Percentiles rank a stretch among this genome's conserved stretches.
phyloP scores from a whole-genome alignment of 2,329 filamentous ascomycete species.

The Pestalotiopsis sp. region DNA sequence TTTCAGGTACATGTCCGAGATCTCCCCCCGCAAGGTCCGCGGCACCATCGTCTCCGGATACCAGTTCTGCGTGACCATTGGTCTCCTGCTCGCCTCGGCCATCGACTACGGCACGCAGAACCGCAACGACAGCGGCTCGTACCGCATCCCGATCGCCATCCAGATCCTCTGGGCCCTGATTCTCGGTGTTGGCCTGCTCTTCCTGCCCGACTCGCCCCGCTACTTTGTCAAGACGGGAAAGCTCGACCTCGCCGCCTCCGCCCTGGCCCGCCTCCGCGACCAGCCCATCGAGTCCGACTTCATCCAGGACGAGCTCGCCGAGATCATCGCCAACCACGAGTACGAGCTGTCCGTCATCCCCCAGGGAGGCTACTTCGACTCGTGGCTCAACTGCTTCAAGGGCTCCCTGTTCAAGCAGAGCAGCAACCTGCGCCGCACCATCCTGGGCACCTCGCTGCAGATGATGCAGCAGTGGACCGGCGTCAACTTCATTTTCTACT shows the following conservation, averaged over 20 bases:
- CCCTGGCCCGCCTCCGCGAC: constrained; percentile 70
- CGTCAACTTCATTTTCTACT: constrained; percentile 77
- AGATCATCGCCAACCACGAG: constrained; percentile 87
- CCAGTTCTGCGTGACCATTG: constrained; percentile 81
- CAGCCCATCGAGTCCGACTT: constrained; percentile 72
- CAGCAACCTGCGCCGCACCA: constrained; percentile 67
- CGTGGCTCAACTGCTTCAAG: constrained; percentile 69
- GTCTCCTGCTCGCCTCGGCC: constrained; percentile 72
- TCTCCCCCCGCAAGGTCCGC: constrained; percentile 71
- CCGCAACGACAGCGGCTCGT: constrained; percentile 62
- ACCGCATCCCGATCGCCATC: constrained; percentile 78
- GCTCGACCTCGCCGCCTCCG: constrained; percentile 61
- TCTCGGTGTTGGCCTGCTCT: constrained; percentile 68
- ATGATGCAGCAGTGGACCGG: constrained; percentile 41
- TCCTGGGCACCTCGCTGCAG: constrained; percentile 34
- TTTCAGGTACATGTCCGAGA: constrained; percentile 77
- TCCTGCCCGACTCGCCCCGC: constrained; percentile 83
- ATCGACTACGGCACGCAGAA: constrained; percentile 72
- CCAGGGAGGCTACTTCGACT: constrained; percentile 61
- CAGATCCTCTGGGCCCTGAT: constrained; percentile 82
- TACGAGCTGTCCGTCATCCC: constrained; percentile 75
- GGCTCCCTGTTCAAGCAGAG: constrained; percentile 63
- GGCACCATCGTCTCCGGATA: constrained; percentile 80
- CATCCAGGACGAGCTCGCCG: constrained; percentile 76
- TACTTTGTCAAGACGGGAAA: constrained; percentile 80